These are phyloP conservation scores for Trapa incisa DNA, from an alignment of 345 rosid genomes.

Conservation along the genomic window DNA sequence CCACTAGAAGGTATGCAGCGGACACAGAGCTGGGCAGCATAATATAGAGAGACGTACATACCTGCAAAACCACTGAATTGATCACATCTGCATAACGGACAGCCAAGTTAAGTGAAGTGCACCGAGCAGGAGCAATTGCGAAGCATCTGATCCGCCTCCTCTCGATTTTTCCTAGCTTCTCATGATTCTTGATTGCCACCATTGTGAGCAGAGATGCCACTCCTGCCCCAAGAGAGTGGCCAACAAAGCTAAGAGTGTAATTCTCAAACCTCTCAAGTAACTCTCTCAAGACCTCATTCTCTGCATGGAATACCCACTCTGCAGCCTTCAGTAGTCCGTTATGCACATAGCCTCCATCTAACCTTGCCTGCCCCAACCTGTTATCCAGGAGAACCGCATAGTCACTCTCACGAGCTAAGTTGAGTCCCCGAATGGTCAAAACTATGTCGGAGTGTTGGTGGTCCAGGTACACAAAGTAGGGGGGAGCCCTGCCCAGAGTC, in stretches of 20 bases:
- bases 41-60: constrained; percentile 9
- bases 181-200: constrained; percentile 44
- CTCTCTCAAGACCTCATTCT: constrained; percentile 40
- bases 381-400: constrained; percentile 83
- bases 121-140: constrained; percentile 83
- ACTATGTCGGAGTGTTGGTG: constrained; percentile 51
- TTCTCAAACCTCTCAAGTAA: constrained; percentile 46
- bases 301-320: constrained; percentile 61
- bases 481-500: constrained; percentile 54
- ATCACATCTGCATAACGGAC: constrained; percentile 84
- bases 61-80: constrained; percentile 83
- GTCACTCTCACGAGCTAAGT: constrained; percentile 74
- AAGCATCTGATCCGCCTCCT: constrained; percentile 76
- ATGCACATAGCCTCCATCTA: constrained; percentile 89
- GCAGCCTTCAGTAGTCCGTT: constrained; percentile 83
- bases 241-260: constrained; percentile 70
- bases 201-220: constrained; percentile 57
- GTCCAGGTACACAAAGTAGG: constrained; percentile 78
- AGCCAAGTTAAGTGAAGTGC: constrained; percentile 83
- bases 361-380: constrained; percentile 76
- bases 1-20: no score
- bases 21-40: no score
- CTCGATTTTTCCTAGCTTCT: constrained; percentile 53
- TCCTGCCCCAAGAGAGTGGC: constrained; percentile 90
- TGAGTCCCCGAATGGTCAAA: constrained; percentile 64